Evolutionary conservation across 23 red algal genomes (phyloP), one percentile per base, ranked within the genome.

Genomic region (Gracilaria gracilis): DNA sequence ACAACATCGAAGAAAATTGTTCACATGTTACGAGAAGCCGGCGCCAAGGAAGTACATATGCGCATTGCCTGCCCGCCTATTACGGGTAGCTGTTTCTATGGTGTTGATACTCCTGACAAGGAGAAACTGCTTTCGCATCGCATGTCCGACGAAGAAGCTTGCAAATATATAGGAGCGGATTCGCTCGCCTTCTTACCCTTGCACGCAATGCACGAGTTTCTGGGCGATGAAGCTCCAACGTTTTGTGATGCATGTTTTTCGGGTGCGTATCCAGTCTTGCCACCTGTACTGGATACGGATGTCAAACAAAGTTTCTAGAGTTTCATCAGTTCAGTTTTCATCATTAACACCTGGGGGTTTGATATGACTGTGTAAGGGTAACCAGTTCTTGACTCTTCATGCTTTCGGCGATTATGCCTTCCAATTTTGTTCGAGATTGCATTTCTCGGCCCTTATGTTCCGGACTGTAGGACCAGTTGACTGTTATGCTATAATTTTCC

Each of bases 21-120:
- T 59, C 53, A 51, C 16, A 96, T 99, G 97, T 72, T 99, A 47
- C 83, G 97, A 15, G 97, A 96, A 48, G 93, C 87, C 37, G 97
- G 97, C 25, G 97, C 97, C 24, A 73, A 79, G 42, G 83, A 98
- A 81, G 82, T 98, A n/a, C 96, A 98, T 84, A 39, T 98, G 38
- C 96, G 96, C 0, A 95, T 98, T 66, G 96, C 96, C 29, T 98
- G 93, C 73, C 96, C 96, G 49, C 96, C 96, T 14, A 98, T 98
- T 61, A 95, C 86, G 38, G 96, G 96, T 31, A 77, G 85, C 29
- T 98, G 96, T 61, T 98, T 94, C 71, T 98, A 98, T 62, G 96
- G 96, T 33, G 96, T 98, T 49, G 96, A 98, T 79, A 98, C 96
- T 67, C 96, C 96, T 2, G 93, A 98, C 75, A 85, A 69, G 61